Base-by-base conservation (phyloP, 192 early-diverging fungal species). In the Coemansia sp. region DNA sequence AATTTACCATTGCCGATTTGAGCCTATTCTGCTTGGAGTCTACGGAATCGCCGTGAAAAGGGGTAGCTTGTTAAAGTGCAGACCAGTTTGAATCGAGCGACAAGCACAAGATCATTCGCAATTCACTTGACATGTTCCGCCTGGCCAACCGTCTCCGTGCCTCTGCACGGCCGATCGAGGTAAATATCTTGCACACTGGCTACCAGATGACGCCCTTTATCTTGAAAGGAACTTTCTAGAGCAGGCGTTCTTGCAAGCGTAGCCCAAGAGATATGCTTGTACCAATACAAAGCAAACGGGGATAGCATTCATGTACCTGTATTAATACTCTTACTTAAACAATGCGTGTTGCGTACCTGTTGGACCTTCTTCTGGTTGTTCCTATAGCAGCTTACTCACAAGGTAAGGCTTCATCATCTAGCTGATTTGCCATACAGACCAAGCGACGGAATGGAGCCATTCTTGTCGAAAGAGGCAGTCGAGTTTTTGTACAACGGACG, bases 401-500 rank as follows among this genome's bases (percentile, higher is more conserved):
- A 27, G n/a, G 72, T 65, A 24, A 44, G 47, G 48, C 54, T 65
- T 21, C 79, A 81, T 57, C 69, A 76, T 60, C 66, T 27, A 3
- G 63, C 79, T 24, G 30, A 64, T 16, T 63, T 81, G 18, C 74
- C 73, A 5, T 81, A 76, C 60, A 41, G 47, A 14, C 19, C 59
- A 22, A 64, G 69, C 23, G 60, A 72, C 14, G 79, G 79, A 21
- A 48, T 81, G 54, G 60, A 58, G 25, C 70, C 79, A 26, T 76
- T 81, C 19, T 44, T 81, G 60, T 76, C 79, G 12, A 57, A 55
- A 30, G 56, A 51, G 23, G 54, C 79, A 50, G 49, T 81, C 24
- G 79, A 81, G 27, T 75, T 81, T 58, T 54, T 81, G 26, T 70
- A 81, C 61, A 76, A 81, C 49, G 62, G 60, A 67, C 79, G 79